These are phyloP conservation scores for Chrysanthemum lavandulifolium DNA, from an alignment of 129 eudicot genomes.

Conservation along the genomic window DNA sequence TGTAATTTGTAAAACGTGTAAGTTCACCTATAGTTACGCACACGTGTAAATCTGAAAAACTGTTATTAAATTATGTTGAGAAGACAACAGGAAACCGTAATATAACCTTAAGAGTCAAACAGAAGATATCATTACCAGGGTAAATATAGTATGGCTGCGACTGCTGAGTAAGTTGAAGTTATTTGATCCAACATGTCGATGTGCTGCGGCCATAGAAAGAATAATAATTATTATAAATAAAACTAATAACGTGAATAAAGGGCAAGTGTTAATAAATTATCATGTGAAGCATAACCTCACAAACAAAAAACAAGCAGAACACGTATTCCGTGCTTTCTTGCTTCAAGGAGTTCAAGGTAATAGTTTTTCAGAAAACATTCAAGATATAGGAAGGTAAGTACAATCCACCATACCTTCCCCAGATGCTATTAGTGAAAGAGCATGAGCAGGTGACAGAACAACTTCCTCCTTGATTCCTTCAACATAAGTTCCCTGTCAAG, in stretches of 20 bases:
- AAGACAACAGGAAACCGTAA: background rate
- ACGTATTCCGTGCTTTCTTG: conserved; percentile 15
- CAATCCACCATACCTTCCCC: conserved; percentile 67
- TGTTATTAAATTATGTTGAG: background rate
- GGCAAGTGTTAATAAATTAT: background rate
- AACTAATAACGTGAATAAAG: background rate
- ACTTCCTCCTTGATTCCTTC: conserved; percentile 96
- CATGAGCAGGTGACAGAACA: conserved; percentile 85
- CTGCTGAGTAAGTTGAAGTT: conserved; percentile 87
- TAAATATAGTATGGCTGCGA: conserved; percentile 90
- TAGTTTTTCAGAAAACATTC: background rate
- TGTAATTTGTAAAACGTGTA: conserved; percentile 14
- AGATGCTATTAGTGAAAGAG: conserved; percentile 81
- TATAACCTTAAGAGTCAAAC: background rate
- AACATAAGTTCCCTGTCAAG: conserved; percentile 69
- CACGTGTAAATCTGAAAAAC: background rate
- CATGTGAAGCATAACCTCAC: conserved; percentile 11
- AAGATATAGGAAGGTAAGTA: background rate
- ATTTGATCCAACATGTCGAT: conserved; percentile 90
- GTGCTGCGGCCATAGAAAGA: conserved; percentile 50
- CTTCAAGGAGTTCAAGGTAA: background rate
- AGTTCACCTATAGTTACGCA: conserved; percentile 1
- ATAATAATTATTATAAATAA: background rate
- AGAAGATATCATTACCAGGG: conserved; percentile 53
- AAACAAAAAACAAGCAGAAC: background rate